Evolutionary conservation across 768 basidiomycete genomes (phyloP).

Genomic region (Coprinopsis cinerea): DNA sequence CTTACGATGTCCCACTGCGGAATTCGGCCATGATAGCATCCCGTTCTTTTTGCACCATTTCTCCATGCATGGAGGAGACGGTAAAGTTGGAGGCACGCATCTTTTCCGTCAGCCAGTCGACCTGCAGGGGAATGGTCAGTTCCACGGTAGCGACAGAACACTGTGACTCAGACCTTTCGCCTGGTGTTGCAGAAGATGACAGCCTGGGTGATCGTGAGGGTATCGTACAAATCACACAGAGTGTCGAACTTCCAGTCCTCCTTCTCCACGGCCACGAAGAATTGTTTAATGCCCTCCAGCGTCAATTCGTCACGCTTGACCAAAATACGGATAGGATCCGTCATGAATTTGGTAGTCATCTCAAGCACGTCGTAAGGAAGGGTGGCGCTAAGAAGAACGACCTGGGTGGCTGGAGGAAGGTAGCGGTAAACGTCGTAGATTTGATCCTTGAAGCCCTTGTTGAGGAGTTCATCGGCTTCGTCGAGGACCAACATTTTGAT

Average conservation of each 20-base stretch:
- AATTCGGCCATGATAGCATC: conserved; percentile 98
- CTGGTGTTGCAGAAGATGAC: conserved; percentile 99
- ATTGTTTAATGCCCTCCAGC: conserved; percentile 92
- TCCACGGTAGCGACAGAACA: conserved; percentile 8
- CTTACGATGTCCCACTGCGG: conserved; percentile 86
- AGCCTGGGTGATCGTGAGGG: conserved; percentile 97
- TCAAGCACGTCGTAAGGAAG: conserved; percentile 95
- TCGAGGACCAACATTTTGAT: conserved; percentile 97
- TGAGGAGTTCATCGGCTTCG: conserved; percentile 93
- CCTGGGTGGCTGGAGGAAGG: conserved; percentile 94
- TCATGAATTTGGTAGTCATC: conserved; percentile 99
- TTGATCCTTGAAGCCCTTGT: conserved; percentile 99
- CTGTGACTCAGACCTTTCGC: conserved; percentile 63
- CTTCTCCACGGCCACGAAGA: conserved; percentile 98
- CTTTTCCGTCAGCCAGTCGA: conserved; percentile 98
- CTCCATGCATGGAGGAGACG: conserved; percentile 92
- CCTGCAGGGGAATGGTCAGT: conserved; percentile 35
- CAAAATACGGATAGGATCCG: conserved; percentile 94
- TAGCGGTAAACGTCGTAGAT: conserved; percentile 99
- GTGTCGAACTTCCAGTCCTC: conserved; percentile 99
- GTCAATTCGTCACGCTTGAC: conserved; percentile 99
- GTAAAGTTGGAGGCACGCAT: conserved; percentile 99
- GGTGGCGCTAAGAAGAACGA: conserved; percentile 93
- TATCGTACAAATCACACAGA: conserved; percentile 95
- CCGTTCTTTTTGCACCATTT: conserved; percentile 93